A percentile compares a stretch with the other conserved stretches of the same genome.
Conservation (phyloP, 2,329 filamentous ascomycete species). For the Sordariomycetes sp. region DNA sequence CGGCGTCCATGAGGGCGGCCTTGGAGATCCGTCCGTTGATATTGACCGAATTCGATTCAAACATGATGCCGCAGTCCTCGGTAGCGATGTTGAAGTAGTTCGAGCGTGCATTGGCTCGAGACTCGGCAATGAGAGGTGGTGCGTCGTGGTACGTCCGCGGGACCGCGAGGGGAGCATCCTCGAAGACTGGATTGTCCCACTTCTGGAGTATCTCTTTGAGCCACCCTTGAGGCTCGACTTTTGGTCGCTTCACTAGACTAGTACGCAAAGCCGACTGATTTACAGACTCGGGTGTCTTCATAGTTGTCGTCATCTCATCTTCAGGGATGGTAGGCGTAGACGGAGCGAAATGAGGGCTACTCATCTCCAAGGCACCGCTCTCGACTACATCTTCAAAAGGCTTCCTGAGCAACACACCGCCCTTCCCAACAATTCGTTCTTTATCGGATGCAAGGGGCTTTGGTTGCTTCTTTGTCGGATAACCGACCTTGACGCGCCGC, state of each 20-base stretch:
- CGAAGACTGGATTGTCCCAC: constrained; percentile 74
- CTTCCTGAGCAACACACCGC: constrained; percentile 30
- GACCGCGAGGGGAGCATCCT: constrained; percentile 33
- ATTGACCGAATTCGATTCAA: constrained; percentile 17
- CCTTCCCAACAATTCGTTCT: constrained; percentile 26
- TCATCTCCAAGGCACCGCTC: neutral
- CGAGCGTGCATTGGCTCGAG: neutral
- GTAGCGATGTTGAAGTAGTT: neutral
- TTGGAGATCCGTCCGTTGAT: constrained; percentile 49
- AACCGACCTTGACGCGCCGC: constrained; percentile 24
- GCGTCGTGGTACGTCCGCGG: constrained; percentile 24
- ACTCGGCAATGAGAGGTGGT: neutral
- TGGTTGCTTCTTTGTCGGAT: neutral
- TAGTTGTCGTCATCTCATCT: no score
- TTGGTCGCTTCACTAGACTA: constrained; percentile 2
- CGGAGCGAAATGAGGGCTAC: neutral
- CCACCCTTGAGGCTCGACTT: constrained; percentile 35
- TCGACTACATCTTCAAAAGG: constrained; percentile 31
- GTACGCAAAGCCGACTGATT: no score
- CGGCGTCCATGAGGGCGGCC: constrained; percentile 45
- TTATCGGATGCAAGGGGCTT: neutral
- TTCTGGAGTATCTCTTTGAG: constrained; percentile 47
- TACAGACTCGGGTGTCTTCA: no score
- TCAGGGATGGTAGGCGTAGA: neutral
- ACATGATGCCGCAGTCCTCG: constrained; percentile 11